These are phyloP conservation scores for Alternaria hordeiaustralica DNA, from an alignment of 2,329 filamentous ascomycete species.

Conservation along the genomic window DNA sequence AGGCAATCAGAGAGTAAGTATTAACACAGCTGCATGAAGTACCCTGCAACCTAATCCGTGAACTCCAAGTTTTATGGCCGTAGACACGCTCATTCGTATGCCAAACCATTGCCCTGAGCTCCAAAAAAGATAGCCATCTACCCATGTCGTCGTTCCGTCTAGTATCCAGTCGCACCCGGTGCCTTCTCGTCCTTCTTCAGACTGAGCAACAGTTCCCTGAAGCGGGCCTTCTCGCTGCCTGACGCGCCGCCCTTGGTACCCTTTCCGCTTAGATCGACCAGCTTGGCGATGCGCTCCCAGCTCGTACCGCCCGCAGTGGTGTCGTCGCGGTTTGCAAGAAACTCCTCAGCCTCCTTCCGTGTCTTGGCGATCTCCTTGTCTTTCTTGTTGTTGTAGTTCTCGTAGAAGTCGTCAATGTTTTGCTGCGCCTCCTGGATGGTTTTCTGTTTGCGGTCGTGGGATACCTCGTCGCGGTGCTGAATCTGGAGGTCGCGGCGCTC, in stretches of 20 bases:
- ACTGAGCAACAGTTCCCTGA: slow-evolving; percentile 86
- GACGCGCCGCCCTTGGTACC: slow-evolving; percentile 83
- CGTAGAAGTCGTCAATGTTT: slow-evolving; percentile 98
- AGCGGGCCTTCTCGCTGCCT: slow-evolving; percentile 93
- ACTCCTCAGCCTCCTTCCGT: slow-evolving; percentile 89
- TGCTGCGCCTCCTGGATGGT: slow-evolving; percentile 88
- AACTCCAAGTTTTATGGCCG: slow-evolving; percentile 26
- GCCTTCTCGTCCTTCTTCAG: slow-evolving; percentile 92
- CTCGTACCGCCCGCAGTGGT: slow-evolving; percentile 93
- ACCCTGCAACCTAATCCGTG: slow-evolving; percentile 26
- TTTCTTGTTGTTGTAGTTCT: slow-evolving; percentile 98
- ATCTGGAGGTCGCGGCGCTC: slow-evolving; percentile 84
- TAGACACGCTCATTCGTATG: slow-evolving; percentile 9
- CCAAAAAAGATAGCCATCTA: slow-evolving; percentile 14
- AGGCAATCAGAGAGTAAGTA: slow-evolving; percentile 12
- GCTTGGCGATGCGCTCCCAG: slow-evolving; percentile 97
- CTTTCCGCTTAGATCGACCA: slow-evolving; percentile 97
- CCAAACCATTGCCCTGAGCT: slow-evolving; percentile 21
- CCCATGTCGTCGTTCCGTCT: slow-evolving; percentile 9
- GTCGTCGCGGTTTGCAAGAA: slow-evolving; percentile 86
- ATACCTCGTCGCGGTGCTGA: slow-evolving; percentile 83
- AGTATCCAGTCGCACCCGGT: slow-evolving; percentile 62
- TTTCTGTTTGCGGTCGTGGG: slow-evolving; percentile 79
- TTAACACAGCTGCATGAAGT: slow-evolving; percentile 34
- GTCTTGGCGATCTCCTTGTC: slow-evolving; percentile 92